A percentile compares a stretch with the other conserved stretches of the same genome.
Conservation (phyloP, 495 filamentous ascomycete genomes). For the Cryomyces minteri region DNA sequence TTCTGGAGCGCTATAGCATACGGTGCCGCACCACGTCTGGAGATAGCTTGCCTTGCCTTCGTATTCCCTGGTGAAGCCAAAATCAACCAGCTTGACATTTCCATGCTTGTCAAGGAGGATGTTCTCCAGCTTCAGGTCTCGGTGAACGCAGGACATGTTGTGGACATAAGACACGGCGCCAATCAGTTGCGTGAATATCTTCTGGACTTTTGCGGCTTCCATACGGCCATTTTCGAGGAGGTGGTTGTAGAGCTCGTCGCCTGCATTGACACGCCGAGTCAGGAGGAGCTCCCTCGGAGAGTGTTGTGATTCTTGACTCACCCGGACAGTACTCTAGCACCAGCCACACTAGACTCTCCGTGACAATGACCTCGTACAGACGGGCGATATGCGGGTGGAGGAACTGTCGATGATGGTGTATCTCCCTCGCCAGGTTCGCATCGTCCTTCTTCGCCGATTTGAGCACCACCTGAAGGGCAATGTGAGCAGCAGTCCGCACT, state of each 20-base stretch:
- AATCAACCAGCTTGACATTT: constrained; percentile 97
- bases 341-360: constrained; percentile 86
- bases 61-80: constrained; percentile 95
- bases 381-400: constrained; percentile 93
- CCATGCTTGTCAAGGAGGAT: constrained; percentile 93
- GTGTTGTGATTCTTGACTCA: constrained; percentile 18
- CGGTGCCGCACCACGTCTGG: constrained; percentile 93
- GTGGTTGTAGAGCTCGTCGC: constrained; percentile 94
- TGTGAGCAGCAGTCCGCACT: constrained; percentile 5
- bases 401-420: constrained; percentile 96
- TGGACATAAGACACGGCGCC: constrained; percentile 94
- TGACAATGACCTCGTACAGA: constrained; percentile 94
- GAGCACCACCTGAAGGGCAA: constrained; percentile 57
- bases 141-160: constrained; percentile 86
- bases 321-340: constrained; percentile 94
- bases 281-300: not conserved
- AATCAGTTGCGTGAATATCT: constrained; percentile 88
- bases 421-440: constrained; percentile 86
- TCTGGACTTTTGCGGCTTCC: constrained; percentile 76
- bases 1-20: constrained; percentile 96
- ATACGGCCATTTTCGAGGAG: constrained; percentile 72
- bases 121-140: constrained; percentile 93
- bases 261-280: constrained; percentile 23
- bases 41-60: constrained; percentile 88
- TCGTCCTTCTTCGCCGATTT: constrained; percentile 96